A percentile compares a stretch with the other conserved stretches of the same genome.
Evolutionary conservation across 1,139 yeast genomes (phyloP).

Genomic region (Yamadazyma dushanensis): DNA sequence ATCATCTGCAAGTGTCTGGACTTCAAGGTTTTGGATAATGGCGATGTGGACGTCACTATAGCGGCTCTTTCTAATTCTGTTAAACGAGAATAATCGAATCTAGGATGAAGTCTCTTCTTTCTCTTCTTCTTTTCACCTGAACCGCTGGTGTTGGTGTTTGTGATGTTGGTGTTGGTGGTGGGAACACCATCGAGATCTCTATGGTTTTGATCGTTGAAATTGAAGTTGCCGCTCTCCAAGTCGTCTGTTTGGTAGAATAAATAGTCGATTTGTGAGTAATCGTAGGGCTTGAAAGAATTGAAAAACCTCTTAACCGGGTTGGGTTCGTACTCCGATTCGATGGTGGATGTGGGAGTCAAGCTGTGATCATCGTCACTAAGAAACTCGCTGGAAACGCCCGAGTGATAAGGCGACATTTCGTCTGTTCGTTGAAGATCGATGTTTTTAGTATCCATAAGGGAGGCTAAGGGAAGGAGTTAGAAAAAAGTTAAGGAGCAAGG

Average conservation of each 20-base stretch:
- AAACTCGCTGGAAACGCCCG: constrained; percentile 9
- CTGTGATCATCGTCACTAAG: constrained; percentile 10
- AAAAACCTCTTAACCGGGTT: constrained; percentile 23
- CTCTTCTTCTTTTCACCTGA: constrained; percentile 5
- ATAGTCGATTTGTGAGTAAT: constrained; percentile 21
- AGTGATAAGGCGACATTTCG: constrained; percentile 13
- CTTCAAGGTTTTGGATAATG: constrained; percentile 33
- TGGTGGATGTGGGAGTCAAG: constrained; percentile 12
- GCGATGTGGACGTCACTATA: constrained; percentile 31
- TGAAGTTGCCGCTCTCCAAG: constrained; percentile 8
- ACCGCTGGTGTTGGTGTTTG: not conserved
- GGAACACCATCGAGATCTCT: constrained; percentile 1
- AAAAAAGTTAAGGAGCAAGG: constrained; percentile 1
- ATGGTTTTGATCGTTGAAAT: constrained; percentile 1
- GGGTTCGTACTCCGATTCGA: constrained; percentile 18
- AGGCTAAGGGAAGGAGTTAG: not conserved
- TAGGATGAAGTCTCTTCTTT: constrained; percentile 21
- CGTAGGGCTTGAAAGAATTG: constrained; percentile 30
- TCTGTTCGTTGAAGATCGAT: constrained; percentile 2
- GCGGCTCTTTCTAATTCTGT: constrained; percentile 35
- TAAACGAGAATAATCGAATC: constrained; percentile 29
- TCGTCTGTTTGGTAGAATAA: constrained; percentile 18
- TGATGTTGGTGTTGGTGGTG: not conserved
- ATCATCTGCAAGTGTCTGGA: constrained; percentile 44
- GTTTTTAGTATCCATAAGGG: constrained; percentile 8